Evolutionary conservation across 2,329 filamentous ascomycete genomes (phyloP).

Genomic region (Hypoxylon sp.): DNA sequence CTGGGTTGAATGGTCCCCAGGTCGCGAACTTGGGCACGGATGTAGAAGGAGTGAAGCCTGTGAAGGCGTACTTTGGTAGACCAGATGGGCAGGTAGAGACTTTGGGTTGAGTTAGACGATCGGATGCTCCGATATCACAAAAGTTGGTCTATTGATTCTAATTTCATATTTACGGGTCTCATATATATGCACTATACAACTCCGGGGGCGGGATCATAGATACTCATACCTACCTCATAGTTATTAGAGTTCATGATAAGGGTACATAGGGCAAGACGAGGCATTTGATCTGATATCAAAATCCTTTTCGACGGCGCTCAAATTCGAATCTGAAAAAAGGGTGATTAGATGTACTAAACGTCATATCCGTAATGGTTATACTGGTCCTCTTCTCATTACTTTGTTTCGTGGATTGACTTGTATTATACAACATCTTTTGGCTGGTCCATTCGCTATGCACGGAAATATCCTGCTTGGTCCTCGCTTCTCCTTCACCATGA

Average conservation of each 20-base stretch:
- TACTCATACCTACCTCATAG: not conserved
- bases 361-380: slow-evolving; percentile 49
- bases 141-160: not conserved
- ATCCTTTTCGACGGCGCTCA: slow-evolving; percentile 20
- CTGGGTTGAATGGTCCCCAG: slow-evolving; percentile 82
- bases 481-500: slow-evolving; percentile 16
- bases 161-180: not conserved
- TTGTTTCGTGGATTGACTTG: slow-evolving; percentile 42
- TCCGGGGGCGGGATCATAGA: not conserved
- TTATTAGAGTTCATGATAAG: slow-evolving; percentile 4
- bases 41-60: slow-evolving; percentile 92
- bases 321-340: slow-evolving; percentile 42
- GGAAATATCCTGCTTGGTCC: slow-evolving; percentile 48
- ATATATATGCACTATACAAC: not conserved
- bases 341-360: slow-evolving; percentile 55
- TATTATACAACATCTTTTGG: slow-evolving; percentile 52
- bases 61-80: slow-evolving; percentile 96
- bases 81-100: slow-evolving; percentile 77
- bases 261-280: not conserved
- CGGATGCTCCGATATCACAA: slow-evolving; percentile 1
- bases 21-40: slow-evolving; percentile 66
- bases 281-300: not conserved
- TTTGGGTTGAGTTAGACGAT: slow-evolving; percentile 37
- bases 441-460: slow-evolving; percentile 54
- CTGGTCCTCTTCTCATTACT: slow-evolving; percentile 47